Percentiles rank a stretch among this genome's conserved stretches.
Conservation (phyloP, 768 basidiomycete genomes). For the Lactarius sanguifluus region DNA sequence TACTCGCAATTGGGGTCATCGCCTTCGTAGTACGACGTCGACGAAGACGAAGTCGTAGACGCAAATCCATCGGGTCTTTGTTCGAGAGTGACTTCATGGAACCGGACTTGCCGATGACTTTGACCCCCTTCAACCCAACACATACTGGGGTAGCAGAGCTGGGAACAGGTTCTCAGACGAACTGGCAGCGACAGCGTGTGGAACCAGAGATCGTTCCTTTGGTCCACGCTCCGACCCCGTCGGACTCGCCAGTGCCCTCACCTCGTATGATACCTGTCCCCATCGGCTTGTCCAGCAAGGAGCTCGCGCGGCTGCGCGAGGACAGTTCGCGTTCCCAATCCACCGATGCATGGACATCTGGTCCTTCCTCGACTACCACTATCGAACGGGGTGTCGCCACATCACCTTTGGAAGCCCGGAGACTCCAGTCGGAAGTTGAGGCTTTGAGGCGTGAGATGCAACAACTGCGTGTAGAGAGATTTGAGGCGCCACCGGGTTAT, state of each 20-base stretch:
- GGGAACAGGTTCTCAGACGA: not conserved
- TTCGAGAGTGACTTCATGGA: not conserved
- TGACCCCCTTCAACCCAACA: conserved; percentile 11
- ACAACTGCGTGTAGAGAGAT: conserved; percentile 30
- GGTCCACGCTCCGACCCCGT: not conserved
- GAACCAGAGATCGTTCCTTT: not conserved
- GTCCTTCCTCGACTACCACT: not conserved
- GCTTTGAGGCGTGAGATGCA: conserved; percentile 33
- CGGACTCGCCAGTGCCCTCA: not conserved
- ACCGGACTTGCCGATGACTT: not conserved
- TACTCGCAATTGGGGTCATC: not conserved
- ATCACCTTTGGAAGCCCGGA: not conserved
- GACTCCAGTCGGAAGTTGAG: conserved; percentile 33
- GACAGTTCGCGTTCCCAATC: not conserved
- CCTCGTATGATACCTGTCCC: not conserved
- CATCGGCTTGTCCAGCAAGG: conserved; percentile 16
- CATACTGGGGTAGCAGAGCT: not conserved
- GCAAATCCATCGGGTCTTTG: not conserved
- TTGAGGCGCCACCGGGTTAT: conserved; percentile 34
- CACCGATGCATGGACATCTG: not conserved
- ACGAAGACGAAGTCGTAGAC: conserved; percentile 10
- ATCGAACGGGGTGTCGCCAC: not conserved
- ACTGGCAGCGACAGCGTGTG: not conserved
- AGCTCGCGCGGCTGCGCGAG: conserved; percentile 18
- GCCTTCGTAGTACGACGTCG: not conserved